A percentile compares a stretch with the other conserved stretches of the same genome.
phyloP scores from a whole-genome alignment of 2,329 filamentous ascomycete genomes.

The Fusarium penzigii region DNA sequence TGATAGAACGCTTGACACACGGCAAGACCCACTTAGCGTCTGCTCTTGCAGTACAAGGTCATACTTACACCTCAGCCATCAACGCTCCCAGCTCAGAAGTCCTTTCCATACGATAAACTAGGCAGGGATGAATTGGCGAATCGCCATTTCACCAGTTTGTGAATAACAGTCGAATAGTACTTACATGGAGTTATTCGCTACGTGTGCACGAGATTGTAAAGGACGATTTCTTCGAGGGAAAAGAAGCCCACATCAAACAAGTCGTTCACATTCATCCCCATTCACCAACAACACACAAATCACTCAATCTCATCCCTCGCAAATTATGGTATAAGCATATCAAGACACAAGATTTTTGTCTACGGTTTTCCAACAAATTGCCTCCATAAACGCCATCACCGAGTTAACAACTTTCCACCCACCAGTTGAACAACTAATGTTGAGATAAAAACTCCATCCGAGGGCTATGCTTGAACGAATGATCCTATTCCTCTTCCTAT shows the following conservation, averaged over 20 bases:
- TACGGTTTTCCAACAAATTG: conserved; percentile 18
- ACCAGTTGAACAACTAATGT: no score
- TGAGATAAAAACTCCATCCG: conserved; percentile 19
- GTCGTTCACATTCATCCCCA: no score
- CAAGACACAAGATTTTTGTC: conserved; percentile 18
- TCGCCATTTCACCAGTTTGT: no score
- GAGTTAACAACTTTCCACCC: no score
- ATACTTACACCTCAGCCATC: not conserved
- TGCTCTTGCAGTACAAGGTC: not conserved
- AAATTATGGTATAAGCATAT: conserved; percentile 7
- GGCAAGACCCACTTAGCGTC: not conserved
- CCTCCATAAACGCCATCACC: conserved; percentile 24
- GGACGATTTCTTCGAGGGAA: no score
- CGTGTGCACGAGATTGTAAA: no score
- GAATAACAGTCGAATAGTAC: no score
- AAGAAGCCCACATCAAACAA: no score
- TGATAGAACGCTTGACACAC: conserved; percentile 4
- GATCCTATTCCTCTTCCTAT: not conserved
- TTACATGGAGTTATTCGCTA: no score
- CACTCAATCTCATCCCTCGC: not conserved
- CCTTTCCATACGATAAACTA: no score
- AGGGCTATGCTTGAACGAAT: conserved; percentile 10
- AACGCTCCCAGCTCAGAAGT: not conserved
- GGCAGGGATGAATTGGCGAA: no score
- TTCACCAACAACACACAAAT: not conserved